These are phyloP conservation scores for Herpetomonas tarakana DNA, from an alignment of 208 protist species.

Conservation along the genomic window DNA sequence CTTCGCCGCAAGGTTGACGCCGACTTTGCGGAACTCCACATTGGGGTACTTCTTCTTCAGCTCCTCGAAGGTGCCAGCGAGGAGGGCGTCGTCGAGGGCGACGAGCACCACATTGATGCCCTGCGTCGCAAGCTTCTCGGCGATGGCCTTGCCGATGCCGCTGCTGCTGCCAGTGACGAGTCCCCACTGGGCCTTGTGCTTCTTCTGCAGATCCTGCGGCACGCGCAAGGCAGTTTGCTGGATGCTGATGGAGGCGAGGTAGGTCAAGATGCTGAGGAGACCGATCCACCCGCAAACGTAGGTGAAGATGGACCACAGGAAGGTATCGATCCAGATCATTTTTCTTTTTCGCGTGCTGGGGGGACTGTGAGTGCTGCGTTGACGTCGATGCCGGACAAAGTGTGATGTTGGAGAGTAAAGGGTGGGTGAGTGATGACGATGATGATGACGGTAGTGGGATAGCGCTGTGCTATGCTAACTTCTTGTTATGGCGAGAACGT, in stretches of 20 bases:
- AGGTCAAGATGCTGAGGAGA: slow-evolving; percentile 75
- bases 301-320: slow-evolving; percentile 51
- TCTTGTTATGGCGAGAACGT: too few relatives aligned
- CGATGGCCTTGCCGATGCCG: slow-evolving; percentile 94
- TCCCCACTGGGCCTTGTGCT: slow-evolving; percentile 80
- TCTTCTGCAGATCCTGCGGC: slow-evolving; percentile 74
- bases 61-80: slow-evolving; percentile 70
- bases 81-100: slow-evolving; percentile 82
- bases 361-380: neutral
- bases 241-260: slow-evolving; percentile 35
- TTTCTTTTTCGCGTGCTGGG: slow-evolving; percentile 5
- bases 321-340: slow-evolving; percentile 70
- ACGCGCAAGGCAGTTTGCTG: slow-evolving; percentile 61
- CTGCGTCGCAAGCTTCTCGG: slow-evolving; percentile 90
- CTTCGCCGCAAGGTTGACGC: slow-evolving; percentile 82
- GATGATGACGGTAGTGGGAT: too few relatives aligned
- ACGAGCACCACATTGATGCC: slow-evolving; percentile 92
- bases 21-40: slow-evolving; percentile 84
- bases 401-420: too few relatives aligned
- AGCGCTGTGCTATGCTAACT: too few relatives aligned
- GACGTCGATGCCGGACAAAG: too few relatives aligned
- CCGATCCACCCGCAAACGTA: slow-evolving; percentile 69
- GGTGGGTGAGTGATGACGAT: too few relatives aligned
- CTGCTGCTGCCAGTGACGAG: slow-evolving; percentile 94
- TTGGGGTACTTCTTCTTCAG: slow-evolving; percentile 67